Evolutionary conservation across 2,329 filamentous ascomycete genomes (phyloP).

Genomic region (Claviceps maximensis): DNA sequence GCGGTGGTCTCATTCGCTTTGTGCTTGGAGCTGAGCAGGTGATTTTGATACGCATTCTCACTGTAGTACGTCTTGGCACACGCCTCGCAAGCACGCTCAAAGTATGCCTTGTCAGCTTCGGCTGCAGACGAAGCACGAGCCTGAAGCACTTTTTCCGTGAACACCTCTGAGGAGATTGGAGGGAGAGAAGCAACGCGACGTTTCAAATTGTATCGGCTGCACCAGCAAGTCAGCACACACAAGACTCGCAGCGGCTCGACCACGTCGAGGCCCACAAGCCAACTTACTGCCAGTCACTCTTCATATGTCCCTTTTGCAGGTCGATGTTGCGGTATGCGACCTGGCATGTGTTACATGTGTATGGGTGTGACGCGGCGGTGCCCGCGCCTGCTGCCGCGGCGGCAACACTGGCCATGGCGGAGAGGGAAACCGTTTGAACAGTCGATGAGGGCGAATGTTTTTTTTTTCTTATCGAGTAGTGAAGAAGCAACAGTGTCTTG

Average conservation of each 20-base stretch:
- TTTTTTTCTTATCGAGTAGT: background rate
- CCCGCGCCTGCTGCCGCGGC: conserved; percentile 17
- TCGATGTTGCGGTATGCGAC: conserved; percentile 93
- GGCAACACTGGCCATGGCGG: conserved; percentile 33
- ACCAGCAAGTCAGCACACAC: conserved; percentile 1
- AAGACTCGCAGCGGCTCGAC: too few species aligned
- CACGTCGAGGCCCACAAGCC: background rate
- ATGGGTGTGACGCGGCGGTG: conserved; percentile 56
- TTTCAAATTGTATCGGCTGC: conserved; percentile 88
- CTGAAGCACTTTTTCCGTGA: conserved; percentile 89
- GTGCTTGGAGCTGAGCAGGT: conserved; percentile 83
- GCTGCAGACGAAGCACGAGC: conserved; percentile 75
- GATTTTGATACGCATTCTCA: conserved; percentile 90
- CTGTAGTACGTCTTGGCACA: conserved; percentile 94
- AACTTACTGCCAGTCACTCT: conserved; percentile 96
- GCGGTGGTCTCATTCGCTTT: conserved; percentile 42
- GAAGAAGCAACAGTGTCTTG: background rate
- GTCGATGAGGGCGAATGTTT: background rate
- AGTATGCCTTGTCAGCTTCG: conserved; percentile 77
- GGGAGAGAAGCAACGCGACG: conserved; percentile 81
- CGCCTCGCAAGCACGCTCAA: conserved; percentile 66
- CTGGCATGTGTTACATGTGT: conserved; percentile 96
- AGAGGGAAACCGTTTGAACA: background rate
- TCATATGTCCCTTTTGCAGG: conserved; percentile 90
- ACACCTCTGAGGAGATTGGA: conserved; percentile 81